Evolutionary conservation across 1,284 basidiomycete species (phyloP), one percentile per base, ranked within the genome.

Genomic region (Pterulicium gracile): DNA sequence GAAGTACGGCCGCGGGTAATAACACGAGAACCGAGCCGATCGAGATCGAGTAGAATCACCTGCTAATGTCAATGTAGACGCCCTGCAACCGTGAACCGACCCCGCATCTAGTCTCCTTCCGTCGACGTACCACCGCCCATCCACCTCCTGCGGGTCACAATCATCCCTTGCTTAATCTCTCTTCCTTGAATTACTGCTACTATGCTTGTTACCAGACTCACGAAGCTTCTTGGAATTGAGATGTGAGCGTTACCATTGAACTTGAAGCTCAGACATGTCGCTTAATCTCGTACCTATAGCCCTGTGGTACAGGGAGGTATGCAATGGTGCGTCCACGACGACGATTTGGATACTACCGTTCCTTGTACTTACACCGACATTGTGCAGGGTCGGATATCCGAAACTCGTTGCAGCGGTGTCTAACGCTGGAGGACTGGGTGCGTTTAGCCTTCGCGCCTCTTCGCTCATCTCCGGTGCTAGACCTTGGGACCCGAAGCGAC

Each of bases 361-460:
- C 17, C 53, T 61, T 48, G 56, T 55, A 52, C 22, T 18, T 46
- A 50, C n/a, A n/a, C n/a, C n/a, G n/a, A n/a, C n/a, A n/a, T n/a
- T n/a, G 42, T 50, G 24, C 47, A 89, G 82, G 87, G 86, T 92
- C 42, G 88, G 87, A 24, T 59, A 81, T 3, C 88, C 89, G 1
- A 58, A 61, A 45, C 73, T 94, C 12, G 86, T 70, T 32, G 79
- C 88, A 12, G 91, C 89, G 0, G 84, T 94, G 2, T 89, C 86
- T 15, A 79, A 91, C 49, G 90, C 88, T 0, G 93, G 93, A 3
- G 92, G 84, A 18, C 70, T 95, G 18, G 91, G 90, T 65, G 44
- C 44, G 67, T 61, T 22, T 15, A n/a, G n/a, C n/a, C 23, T 39
- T 46, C 32, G 24, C 47, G 20, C 23, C 10, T 24, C 42, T 15